Evolutionary conservation across 345 rosid species (phyloP).

Genomic region (Citrus medica): DNA sequence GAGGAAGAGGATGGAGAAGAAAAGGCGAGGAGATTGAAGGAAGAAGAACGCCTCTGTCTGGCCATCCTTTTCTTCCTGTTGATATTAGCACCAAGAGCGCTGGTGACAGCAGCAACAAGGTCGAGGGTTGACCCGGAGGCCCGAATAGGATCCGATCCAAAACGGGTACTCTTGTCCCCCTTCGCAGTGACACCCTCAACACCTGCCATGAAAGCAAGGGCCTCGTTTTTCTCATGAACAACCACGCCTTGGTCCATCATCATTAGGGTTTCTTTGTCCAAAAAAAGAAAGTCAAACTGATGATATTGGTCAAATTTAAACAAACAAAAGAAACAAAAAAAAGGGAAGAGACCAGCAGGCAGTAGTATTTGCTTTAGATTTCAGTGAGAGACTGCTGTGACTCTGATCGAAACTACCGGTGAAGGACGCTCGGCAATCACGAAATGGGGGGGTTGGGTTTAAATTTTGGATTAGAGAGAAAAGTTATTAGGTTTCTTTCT

Average conservation of each 20-base stretch:
- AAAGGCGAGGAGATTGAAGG: constrained; percentile 44
- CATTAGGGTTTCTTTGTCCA: constrained; percentile 28
- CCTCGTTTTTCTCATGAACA: constrained; percentile 53
- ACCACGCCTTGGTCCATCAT: constrained; percentile 31
- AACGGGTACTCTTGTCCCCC: constrained; percentile 18
- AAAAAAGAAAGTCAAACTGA: constrained; percentile 4
- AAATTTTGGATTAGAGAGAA: constrained; percentile 31
- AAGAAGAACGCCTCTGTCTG: constrained; percentile 73
- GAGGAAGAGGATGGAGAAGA: constrained; percentile 23
- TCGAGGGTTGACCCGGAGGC: constrained; percentile 35
- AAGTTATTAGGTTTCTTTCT: constrained; percentile 1
- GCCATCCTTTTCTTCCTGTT: constrained; percentile 86
- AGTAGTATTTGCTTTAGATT: constrained; percentile 28
- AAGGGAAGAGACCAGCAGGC: constrained; percentile 20
- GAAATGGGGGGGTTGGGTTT: constrained; percentile 31
- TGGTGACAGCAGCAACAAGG: constrained; percentile 40
- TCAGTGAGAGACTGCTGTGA: constrained; percentile 33
- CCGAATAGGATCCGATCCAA: constrained; percentile 31
- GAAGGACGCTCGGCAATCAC: constrained; percentile 79
- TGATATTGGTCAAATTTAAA: constrained; percentile 26
- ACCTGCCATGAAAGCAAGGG: constrained; percentile 54
- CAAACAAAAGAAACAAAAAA: constrained; percentile 10
- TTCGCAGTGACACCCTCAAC: constrained; percentile 33
- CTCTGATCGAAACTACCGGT: constrained; percentile 46
- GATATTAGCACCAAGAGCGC: constrained; percentile 40